Conservation (phyloP, 768 basidiomycete genomes). For the Tremella fuciformis region DNA sequence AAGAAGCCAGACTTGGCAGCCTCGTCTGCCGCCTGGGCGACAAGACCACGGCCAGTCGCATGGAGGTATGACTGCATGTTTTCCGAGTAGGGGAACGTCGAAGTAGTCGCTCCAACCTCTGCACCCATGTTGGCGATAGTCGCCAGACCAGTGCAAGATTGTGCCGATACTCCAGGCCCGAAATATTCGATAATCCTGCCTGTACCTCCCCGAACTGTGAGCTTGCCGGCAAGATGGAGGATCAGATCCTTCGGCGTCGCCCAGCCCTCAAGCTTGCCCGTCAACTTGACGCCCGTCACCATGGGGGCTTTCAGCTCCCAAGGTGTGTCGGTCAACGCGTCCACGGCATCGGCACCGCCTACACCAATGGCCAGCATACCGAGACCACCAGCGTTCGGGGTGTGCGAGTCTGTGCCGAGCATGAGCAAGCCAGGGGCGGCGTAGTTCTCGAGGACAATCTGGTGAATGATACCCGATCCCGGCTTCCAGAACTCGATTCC, state of each 20-base stretch:
- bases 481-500: slow-evolving; percentile 98
- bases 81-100: slow-evolving; percentile 90
- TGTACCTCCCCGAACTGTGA: slow-evolving; percentile 95
- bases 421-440: slow-evolving; percentile 92
- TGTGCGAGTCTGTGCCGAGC: slow-evolving; percentile 80
- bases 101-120: slow-evolving; percentile 99
- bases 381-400: slow-evolving; percentile 95
- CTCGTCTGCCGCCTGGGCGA: slow-evolving; percentile 79
- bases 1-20: slow-evolving; percentile 78
- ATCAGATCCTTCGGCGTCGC: slow-evolving; percentile 94
- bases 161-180: slow-evolving; percentile 80
- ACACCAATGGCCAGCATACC: slow-evolving; percentile 96
- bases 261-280: slow-evolving; percentile 84
- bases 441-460: slow-evolving; percentile 96
- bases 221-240: slow-evolving; percentile 84
- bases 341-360: slow-evolving; percentile 92
- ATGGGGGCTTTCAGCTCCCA: slow-evolving; percentile 95
- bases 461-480: slow-evolving; percentile 78
- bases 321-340: slow-evolving; percentile 95
- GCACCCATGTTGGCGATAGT: slow-evolving; percentile 99
- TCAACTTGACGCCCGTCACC: slow-evolving; percentile 76
- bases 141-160: slow-evolving; percentile 92
- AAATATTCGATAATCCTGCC: slow-evolving; percentile 96
- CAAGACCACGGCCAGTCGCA: slow-evolving; percentile 81
- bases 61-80: slow-evolving; percentile 85